Conservation (phyloP, 371 early-diverging fungal species). For the Mucor plumbeus region DNA sequence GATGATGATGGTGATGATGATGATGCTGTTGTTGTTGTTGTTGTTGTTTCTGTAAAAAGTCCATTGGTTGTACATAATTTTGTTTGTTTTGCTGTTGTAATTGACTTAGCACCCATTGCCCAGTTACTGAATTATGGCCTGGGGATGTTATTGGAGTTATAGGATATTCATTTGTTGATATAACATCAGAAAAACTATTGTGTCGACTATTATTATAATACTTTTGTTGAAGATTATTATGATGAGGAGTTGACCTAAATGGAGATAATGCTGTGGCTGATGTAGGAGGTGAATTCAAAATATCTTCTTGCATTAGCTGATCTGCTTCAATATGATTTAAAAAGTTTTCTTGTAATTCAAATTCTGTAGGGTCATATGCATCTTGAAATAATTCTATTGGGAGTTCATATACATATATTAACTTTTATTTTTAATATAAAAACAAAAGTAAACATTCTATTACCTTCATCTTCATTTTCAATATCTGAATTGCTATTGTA, state of each 20-base stretch:
- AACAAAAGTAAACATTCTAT: not conserved
- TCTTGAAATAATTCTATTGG: constrained; percentile 27
- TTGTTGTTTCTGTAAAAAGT: constrained; percentile 20
- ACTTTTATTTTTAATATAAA: no score
- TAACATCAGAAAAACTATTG: constrained; percentile 10
- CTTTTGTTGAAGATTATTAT: not conserved
- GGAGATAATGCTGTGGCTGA: constrained; percentile 11
- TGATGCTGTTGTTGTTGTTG: not conserved
- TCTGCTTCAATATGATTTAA: constrained; percentile 28
- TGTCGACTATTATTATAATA: constrained; percentile 4
- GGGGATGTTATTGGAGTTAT: constrained; percentile 34
- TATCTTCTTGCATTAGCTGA: constrained; percentile 19
- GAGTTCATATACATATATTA: not conserved
- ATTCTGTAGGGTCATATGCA: constrained; percentile 24
- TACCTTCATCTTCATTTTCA: constrained; percentile 17
- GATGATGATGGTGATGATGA: no score
- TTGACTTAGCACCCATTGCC: constrained; percentile 25
- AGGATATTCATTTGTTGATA: constrained; percentile 29
- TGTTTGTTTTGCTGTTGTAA: constrained; percentile 20
- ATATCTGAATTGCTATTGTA: constrained; percentile 4
- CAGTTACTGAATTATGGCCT: constrained; percentile 20
- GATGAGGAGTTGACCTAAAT: not conserved
- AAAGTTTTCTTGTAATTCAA: constrained; percentile 26
- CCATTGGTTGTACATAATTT: constrained; percentile 32
- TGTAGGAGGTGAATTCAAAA: constrained; percentile 13